These are phyloP conservation scores for Saccharomyces eubayanus DNA, from an alignment of 805 yeast genomes.

Conservation along the genomic window DNA sequence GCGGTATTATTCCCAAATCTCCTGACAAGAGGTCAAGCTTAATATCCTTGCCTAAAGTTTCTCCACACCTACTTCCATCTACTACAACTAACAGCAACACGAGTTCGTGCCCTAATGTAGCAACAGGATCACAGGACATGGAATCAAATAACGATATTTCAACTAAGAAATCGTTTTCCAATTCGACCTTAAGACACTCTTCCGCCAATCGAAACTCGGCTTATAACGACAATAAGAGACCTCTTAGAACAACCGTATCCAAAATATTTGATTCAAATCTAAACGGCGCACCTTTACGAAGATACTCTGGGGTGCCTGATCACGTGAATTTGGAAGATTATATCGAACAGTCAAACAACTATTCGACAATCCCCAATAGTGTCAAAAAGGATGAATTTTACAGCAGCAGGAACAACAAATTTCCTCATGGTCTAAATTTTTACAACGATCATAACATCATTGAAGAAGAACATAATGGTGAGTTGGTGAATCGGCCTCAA, in stretches of 20 bases:
- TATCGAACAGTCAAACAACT: slow-evolving; percentile 37
- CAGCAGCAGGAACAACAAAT: neutral
- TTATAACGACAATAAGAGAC: slow-evolving; percentile 21
- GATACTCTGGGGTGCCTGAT: slow-evolving; percentile 66
- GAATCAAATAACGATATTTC: slow-evolving; percentile 3
- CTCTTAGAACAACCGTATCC: slow-evolving; percentile 59
- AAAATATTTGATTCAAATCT: slow-evolving; percentile 57
- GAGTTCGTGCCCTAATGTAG: neutral
- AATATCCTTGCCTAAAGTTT: slow-evolving; percentile 12
- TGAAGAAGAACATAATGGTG: slow-evolving; percentile 14
- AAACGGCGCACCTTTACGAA: slow-evolving; percentile 55
- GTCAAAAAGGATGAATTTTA: slow-evolving; percentile 2
- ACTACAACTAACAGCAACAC: slow-evolving; percentile 1
- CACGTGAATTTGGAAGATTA: slow-evolving; percentile 41
- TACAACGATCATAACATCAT: slow-evolving; percentile 12
- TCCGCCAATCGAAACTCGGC: slow-evolving; percentile 2
- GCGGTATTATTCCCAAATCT: slow-evolving; percentile 8
- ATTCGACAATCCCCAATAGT: slow-evolving; percentile 4
- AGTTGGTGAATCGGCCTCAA: neutral
- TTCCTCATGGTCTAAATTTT: neutral
- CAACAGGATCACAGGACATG: slow-evolving; percentile 4
- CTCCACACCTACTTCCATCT: slow-evolving; percentile 1
- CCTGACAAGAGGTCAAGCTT: slow-evolving; percentile 24
- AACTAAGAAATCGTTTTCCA: slow-evolving; percentile 8
- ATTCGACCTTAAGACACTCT: slow-evolving; percentile 12